Evolutionary conservation across 2,329 filamentous ascomycete genomes (phyloP).

Genomic region (Aureobasidium sp.): DNA sequence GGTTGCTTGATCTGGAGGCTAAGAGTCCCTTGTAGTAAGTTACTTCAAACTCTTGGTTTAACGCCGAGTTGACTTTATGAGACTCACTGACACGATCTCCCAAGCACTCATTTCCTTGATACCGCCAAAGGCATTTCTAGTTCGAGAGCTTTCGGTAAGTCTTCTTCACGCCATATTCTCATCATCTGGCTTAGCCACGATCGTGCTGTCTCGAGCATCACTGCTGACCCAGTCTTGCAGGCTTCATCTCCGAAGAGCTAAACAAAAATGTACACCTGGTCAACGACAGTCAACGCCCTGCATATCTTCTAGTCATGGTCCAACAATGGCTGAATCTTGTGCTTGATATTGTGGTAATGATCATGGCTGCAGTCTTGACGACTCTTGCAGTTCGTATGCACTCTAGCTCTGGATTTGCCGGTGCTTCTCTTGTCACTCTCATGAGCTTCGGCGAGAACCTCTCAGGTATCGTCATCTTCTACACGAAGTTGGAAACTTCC

Average conservation of each 20-base stretch:
- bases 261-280: slow-evolving; percentile 21
- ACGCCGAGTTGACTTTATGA: too few relatives aligned
- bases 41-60: too few relatives aligned
- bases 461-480: slow-evolving; percentile 40
- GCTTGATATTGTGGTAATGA: slow-evolving; percentile 32
- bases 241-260: slow-evolving; percentile 35
- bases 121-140: slow-evolving; percentile 39
- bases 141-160: slow-evolving; percentile 45
- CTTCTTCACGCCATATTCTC: slow-evolving; percentile 16
- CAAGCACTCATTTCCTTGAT: slow-evolving; percentile 42
- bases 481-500: slow-evolving; percentile 51
- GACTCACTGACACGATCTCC: slow-evolving; percentile 29
- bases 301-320: slow-evolving; percentile 36
- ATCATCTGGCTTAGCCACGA: too few relatives aligned
- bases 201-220: too few relatives aligned
- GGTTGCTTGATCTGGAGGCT: slow-evolving; percentile 46
- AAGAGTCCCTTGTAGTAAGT: slow-evolving; percentile 41
- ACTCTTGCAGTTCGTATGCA: slow-evolving; percentile 33
- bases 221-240: slow-evolving; percentile 35
- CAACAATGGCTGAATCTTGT: slow-evolving; percentile 37
- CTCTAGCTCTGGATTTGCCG: slow-evolving; percentile 32
- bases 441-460: slow-evolving; percentile 45
- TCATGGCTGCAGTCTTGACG: slow-evolving; percentile 18
- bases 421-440: slow-evolving; percentile 45
- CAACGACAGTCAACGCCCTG: slow-evolving; percentile 34